Conservation (phyloP, 2,329 filamentous ascomycete species). For the Pseudogymnoascus sp. region DNA sequence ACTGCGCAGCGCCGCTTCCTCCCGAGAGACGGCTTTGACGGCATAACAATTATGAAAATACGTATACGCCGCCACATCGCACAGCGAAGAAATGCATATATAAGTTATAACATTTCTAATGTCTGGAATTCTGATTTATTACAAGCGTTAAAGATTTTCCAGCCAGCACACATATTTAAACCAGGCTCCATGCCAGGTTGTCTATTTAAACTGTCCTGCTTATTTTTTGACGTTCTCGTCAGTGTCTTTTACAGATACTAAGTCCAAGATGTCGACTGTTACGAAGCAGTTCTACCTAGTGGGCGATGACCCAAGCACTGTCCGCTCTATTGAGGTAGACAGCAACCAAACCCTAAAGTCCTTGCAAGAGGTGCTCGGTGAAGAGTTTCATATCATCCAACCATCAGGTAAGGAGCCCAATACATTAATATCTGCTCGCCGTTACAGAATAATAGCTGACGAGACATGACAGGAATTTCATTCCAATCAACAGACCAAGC, state of each 20-base stretch:
- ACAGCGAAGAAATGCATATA: background rate
- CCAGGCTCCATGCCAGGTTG: background rate
- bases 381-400: constrained; percentile 12
- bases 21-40: constrained; percentile 1
- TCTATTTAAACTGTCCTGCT: background rate
- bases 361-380: constrained; percentile 13
- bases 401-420: constrained; percentile 12
- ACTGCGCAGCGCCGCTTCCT: background rate
- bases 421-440: background rate
- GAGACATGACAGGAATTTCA: constrained; percentile 13
- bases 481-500: constrained; percentile 15
- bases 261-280: background rate
- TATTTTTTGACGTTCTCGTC: background rate
- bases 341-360: constrained; percentile 14
- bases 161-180: background rate
- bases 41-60: background rate
- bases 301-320: constrained; percentile 10
- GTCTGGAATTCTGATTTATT: background rate
- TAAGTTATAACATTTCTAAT: background rate
- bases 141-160: background rate
- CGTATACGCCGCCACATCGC: background rate
- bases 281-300: constrained; percentile 12
- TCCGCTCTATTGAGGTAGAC: constrained; percentile 12
- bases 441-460: background rate
- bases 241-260: background rate